Base-by-base conservation (phyloP, 176 grass and related monocot genomes). In the Alopecurus myosuroides region DNA sequence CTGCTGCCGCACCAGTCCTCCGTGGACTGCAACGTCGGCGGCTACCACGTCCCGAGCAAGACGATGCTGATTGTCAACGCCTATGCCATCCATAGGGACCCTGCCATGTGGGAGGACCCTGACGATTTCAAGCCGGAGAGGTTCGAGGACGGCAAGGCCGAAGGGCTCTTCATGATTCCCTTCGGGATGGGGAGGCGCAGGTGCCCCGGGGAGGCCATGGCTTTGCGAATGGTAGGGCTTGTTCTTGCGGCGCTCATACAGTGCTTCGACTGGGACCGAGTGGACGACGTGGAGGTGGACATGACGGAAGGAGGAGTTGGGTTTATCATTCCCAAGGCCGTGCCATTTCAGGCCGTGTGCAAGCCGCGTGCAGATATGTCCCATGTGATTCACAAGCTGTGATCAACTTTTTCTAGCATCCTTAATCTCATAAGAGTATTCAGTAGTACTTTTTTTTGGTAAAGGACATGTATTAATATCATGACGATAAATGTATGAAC, bases 261-360 rank as follows among this genome's bases (percentile, higher is more conserved):
- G 6, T 94, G 87, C 28, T 94, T 91, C 9, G 64, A 87, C 6
- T 94, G 86, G 92, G 46, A 57, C 3, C 60, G 51, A 7, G 14
- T 89, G 0, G 70, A n/a, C 3, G 26, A 25, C 4, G 22, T 89
- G 61, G 25, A 64, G 44, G 89, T 92, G 11, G 89, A 92, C 62
- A 85, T 94, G 87, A 80, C 29, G 0, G 84, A 92, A 64, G 92
- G 84, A 4, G 86, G 77, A 0, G 4, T 37, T 37, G 92, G 92
- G 4, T 56, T 94, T 2, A 91, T 77, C 23, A 87, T 94, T 87
- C 89, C 84, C 5, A 91, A 66, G 87, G 89, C 45, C 0, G 46
- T 81, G 56, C 84, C 70, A 36, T 83, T 94, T 29, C 57, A 62
- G 0, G 91, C 65, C 25, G 15, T 80, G 46, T 93, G 80, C 44